Evolutionary conservation across 2,329 filamentous ascomycete species (phyloP).

Genomic region (Colletotrichum kahawae): DNA sequence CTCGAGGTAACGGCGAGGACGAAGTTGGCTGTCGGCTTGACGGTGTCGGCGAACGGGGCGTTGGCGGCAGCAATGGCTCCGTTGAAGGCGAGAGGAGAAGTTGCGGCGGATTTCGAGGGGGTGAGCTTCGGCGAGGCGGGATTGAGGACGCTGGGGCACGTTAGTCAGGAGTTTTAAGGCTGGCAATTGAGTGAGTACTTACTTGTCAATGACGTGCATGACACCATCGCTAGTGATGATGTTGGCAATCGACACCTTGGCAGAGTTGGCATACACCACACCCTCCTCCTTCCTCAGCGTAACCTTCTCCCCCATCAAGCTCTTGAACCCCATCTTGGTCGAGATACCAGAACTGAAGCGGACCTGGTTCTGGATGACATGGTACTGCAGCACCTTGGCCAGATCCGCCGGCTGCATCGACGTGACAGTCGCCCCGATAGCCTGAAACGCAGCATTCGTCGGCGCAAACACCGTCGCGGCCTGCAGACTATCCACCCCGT

Average conservation of each 20-base stretch:
- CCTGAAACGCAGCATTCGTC: constrained; percentile 61
- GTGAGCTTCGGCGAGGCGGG: constrained; percentile 31
- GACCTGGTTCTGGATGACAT: constrained; percentile 61
- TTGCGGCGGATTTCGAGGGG: constrained; percentile 38
- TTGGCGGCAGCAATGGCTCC: constrained; percentile 51
- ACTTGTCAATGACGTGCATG: constrained; percentile 63
- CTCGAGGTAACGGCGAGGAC: constrained; percentile 23
- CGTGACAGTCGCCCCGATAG: constrained; percentile 56
- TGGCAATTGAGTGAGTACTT: constrained; percentile 33
- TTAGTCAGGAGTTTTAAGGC: constrained; percentile 13
- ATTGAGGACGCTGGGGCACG: constrained; percentile 40
- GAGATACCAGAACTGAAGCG: constrained; percentile 16
- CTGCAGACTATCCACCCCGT: constrained; percentile 38
- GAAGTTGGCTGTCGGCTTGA: constrained; percentile 35
- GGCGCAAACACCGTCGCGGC: constrained; percentile 66
- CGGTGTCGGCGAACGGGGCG: constrained; percentile 60
- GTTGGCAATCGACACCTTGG: constrained; percentile 54
- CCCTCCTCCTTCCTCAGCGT: constrained; percentile 43
- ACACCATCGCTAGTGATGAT: constrained; percentile 62
- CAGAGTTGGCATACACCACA: constrained; percentile 55
- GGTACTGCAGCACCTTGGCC: constrained; percentile 63
- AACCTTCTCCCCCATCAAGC: constrained; percentile 38
- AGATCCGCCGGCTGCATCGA: constrained; percentile 54
- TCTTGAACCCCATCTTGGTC: constrained; percentile 26
- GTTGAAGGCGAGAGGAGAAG: constrained; percentile 57